phyloP scores from a whole-genome alignment of 2,329 filamentous ascomycete species.

The Westerdykella aurantiaca region DNA sequence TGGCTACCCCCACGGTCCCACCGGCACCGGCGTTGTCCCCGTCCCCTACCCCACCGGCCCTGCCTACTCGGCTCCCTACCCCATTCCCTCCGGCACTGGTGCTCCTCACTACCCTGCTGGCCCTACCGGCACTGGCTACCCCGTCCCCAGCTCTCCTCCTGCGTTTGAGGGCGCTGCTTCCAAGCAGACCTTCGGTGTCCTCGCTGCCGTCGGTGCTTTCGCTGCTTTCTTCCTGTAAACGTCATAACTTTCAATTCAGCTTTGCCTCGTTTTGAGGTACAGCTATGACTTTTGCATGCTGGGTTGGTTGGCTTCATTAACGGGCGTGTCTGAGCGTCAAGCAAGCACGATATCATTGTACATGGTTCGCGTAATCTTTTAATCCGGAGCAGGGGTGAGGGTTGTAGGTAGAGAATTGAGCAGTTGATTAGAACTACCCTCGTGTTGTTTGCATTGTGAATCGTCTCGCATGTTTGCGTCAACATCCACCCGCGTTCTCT shows the following conservation, averaged over 20 bases:
- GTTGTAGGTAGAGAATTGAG: conserved; percentile 12
- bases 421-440: not conserved
- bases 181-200: conserved; percentile 34
- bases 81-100: conserved; percentile 3
- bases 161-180: conserved; percentile 37
- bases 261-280: conserved; percentile 15
- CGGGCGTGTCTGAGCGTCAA: no score
- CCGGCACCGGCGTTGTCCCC: conserved; percentile 7
- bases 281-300: conserved; percentile 39
- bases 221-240: conserved; percentile 41
- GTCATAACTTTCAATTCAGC: conserved; percentile 31
- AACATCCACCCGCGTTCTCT: no score
- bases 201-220: conserved; percentile 39
- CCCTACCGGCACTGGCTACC: conserved; percentile 20
- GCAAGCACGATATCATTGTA: conserved; percentile 8
- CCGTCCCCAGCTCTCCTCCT: conserved; percentile 27
- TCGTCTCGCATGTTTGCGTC: no score
- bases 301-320: conserved; percentile 1
- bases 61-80: conserved; percentile 1
- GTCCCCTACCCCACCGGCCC: not conserved
- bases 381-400: conserved; percentile 2
- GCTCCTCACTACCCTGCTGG: conserved; percentile 13
- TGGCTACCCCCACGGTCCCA: not conserved
- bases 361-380: conserved; percentile 10
- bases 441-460: no score